phyloP scores from a whole-genome alignment of 495 filamentous ascomycete species.

The Xylaria castorea region DNA sequence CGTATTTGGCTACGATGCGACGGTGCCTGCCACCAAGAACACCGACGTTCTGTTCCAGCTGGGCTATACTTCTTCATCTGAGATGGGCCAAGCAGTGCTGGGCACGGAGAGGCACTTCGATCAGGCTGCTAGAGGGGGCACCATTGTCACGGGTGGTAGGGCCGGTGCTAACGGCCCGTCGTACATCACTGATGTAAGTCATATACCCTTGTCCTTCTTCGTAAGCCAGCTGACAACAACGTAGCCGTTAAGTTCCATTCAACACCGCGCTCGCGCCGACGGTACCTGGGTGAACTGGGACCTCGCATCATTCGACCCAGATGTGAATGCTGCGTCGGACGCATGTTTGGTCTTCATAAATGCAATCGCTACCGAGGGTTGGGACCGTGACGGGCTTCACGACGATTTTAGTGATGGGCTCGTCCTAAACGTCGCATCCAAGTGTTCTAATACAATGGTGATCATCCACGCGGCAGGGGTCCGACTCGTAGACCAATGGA shows the following conservation, averaged over 20 bases:
- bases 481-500: slow-evolving; percentile 64
- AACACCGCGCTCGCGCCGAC: slow-evolving; percentile 58
- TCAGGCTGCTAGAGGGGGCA: slow-evolving; percentile 47
- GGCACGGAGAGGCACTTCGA: slow-evolving; percentile 39
- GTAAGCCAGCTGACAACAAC: slow-evolving; percentile 29
- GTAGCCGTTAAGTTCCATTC: slow-evolving; percentile 67
- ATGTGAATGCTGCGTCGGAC: slow-evolving; percentile 60
- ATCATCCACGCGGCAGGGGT: slow-evolving; percentile 65
- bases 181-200: slow-evolving; percentile 48
- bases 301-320: slow-evolving; percentile 45
- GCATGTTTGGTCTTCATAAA: slow-evolving; percentile 74
- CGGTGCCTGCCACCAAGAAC: slow-evolving; percentile 41
- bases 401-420: slow-evolving; percentile 64
- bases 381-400: slow-evolving; percentile 50
- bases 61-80: slow-evolving; percentile 41
- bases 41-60: slow-evolving; percentile 41
- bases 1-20: slow-evolving; percentile 57
- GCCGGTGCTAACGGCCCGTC: slow-evolving; percentile 58
- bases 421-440: slow-evolving; percentile 61
- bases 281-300: slow-evolving; percentile 61
- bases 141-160: slow-evolving; percentile 57
- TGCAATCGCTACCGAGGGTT: slow-evolving; percentile 63
- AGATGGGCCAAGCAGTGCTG: slow-evolving; percentile 42
- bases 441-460: slow-evolving; percentile 67
- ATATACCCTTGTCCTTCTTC: background rate